A percentile compares a stretch with the other conserved stretches of the same genome.
These are phyloP conservation scores for Lactarius vividus DNA, from an alignment of 768 basidiomycete species.

Conservation along the genomic window DNA sequence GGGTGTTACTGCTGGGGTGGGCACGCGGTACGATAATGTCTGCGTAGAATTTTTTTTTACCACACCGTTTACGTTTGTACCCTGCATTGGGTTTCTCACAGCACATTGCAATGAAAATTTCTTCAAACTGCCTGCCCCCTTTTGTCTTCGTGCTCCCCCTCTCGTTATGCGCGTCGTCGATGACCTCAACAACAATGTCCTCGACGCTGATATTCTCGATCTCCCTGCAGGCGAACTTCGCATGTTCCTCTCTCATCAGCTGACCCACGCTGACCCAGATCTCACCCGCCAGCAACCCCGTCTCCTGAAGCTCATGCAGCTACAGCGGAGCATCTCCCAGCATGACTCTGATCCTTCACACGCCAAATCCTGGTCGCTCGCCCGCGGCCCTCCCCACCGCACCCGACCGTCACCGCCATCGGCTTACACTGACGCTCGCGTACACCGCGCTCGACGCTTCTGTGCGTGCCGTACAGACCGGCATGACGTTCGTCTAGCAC, in stretches of 20 bases:
- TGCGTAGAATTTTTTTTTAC: background rate
- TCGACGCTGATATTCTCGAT: too few species aligned
- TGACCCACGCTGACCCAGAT: conserved; percentile 36
- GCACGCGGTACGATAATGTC: background rate
- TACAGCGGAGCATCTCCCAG: conserved; percentile 37
- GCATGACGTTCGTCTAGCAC: conserved; percentile 45
- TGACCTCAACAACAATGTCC: too few species aligned
- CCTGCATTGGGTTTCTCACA: background rate
- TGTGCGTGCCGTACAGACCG: conserved; percentile 54
- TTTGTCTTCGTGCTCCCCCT: too few species aligned
- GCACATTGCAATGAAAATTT: too few species aligned
- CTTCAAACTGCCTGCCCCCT: too few species aligned
- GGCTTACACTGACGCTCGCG: conserved; percentile 40
- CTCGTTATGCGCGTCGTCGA: too few species aligned
- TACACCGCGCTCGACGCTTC: conserved; percentile 41
- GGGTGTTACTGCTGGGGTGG: background rate
- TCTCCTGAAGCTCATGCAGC: conserved; percentile 65
- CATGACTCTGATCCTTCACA: conserved; percentile 46
- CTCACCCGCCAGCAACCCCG: conserved; percentile 65
- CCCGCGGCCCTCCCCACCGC: conserved; percentile 46
- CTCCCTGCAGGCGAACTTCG: conserved; percentile 89
- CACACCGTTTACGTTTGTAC: background rate
- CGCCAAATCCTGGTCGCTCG: conserved; percentile 69
- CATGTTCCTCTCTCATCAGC: conserved; percentile 61
- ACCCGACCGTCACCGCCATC: conserved; percentile 19